These are phyloP conservation scores for Forsythia viridissima DNA, from an alignment of 257 asterid genomes.

Conservation along the genomic window DNA sequence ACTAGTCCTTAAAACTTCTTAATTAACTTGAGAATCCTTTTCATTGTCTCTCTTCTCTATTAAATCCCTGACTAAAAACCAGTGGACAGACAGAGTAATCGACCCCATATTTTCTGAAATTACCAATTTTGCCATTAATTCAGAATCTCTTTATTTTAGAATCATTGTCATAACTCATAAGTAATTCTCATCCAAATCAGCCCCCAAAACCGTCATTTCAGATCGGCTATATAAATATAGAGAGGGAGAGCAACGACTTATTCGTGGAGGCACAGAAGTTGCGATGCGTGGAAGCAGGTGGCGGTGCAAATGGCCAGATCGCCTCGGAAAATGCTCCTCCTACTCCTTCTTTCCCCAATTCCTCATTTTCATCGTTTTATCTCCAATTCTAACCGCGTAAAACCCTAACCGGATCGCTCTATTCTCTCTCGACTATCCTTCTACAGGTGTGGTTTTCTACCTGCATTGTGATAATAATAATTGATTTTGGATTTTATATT, in stretches of 20 bases:
- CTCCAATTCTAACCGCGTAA: conserved; percentile 11
- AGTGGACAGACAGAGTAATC: not conserved
- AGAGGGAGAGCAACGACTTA: conserved; percentile 20
- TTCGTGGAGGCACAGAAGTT: conserved; percentile 52
- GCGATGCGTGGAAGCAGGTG: conserved; percentile 65
- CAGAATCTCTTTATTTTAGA: too few species aligned
- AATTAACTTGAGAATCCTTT: not conserved
- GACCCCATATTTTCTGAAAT: not conserved
- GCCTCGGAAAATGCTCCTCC: conserved; percentile 34
- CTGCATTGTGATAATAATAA: conserved; percentile 34
- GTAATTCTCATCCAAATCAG: conserved; percentile 1
- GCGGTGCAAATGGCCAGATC: conserved; percentile 61
- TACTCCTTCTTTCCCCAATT: conserved; percentile 12
- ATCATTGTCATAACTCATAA: not conserved
- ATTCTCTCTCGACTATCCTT: conserved; percentile 6
- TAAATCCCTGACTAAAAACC: not conserved
- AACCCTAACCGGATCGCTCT: conserved; percentile 29
- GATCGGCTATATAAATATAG: not conserved
- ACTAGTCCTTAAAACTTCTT: too few species aligned
- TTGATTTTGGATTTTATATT: conserved; percentile 5
- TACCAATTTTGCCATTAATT: conserved; percentile 6
- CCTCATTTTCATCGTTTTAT: conserved; percentile 9
- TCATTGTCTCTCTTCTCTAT: not conserved
- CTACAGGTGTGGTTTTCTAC: conserved; percentile 27
- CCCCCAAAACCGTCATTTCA: conserved; percentile 27